Base-by-base conservation (phyloP, 805 yeast species). In the Ogataea ganodermae region DNA sequence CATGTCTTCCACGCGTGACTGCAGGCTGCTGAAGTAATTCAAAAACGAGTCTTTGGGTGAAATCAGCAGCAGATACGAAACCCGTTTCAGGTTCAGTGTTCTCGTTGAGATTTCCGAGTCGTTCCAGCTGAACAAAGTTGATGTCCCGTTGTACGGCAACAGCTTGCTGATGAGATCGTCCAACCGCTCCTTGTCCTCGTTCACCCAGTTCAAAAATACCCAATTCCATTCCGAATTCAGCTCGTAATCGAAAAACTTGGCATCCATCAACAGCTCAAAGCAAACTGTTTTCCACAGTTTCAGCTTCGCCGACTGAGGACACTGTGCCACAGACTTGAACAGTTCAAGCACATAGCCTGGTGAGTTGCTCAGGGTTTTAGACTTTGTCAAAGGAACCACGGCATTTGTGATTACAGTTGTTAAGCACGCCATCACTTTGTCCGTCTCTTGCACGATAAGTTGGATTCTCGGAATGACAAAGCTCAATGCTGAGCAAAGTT, bases 221-320 rank as follows among this genome's bases (percentile, higher is more conserved):
- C 68, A 58, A 46, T 70, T 69, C 92, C 96, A 86, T 14, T 66
- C 52, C 3, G 67, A 51, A 41, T 66, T 65, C 39, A 52, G 42
- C 59, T 59, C 27, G 71, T 58, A 2, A 58, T 59, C 42, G 58
- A 89, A 83, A 55, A 89, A 81, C 17, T 69, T 68, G 9, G 73
- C 49, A 60, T 87, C 96, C 60, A 76, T 73, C 46, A 88, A 74
- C 0, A 80, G 65, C 41, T 92, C 98, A 35, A 69, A 71, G 1
- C 90, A 75, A 18, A 81, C 50, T 2, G 74, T 61, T 57, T 78
- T 85, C 95, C 97, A 87, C 2, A 67, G 71, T 58, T 75, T 84
- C 49, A 66, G 67, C 57, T 48, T 73, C 60, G 55, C 59, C 40
- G 60, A 65, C 32, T 53, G 65, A 58, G 57, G 69, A 75, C 56